Evolutionary conservation across 768 basidiomycete species (phyloP), one percentile per base, ranked within the genome.

Genomic region (Podaxis mareebaensis): DNA sequence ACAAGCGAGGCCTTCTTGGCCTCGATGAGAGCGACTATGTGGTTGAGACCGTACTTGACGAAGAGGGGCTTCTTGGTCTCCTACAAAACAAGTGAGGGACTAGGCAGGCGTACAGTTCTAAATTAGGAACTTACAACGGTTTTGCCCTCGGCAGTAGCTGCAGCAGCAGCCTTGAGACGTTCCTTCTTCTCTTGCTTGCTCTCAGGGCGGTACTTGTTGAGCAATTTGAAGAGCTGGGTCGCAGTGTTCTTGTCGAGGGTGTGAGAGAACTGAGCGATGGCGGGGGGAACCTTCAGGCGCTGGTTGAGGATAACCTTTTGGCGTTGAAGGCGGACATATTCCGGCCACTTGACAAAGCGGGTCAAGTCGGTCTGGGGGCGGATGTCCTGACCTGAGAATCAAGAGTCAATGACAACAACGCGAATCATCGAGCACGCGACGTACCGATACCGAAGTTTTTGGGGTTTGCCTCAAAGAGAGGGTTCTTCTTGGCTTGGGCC

Each of bases 201-300:
- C 84, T 96, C 95, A 8, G 93, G 93, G 66, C 92, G 89, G 80
- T 95, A 94, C 85, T 98, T 98, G 89, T 99, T 96, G 53, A 98
- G 78, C 65, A 99, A 88, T 80, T 96, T 96, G 89, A 98, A 99
- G 65, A 99, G 79, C 78, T 98, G 96, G 33, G 93, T 95, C 22
- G 96, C 96, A 56, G 96, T 98, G 86, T 98, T 99, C 87, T 97
- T 98, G 87, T 99, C 96, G 73, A 99, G 84, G 51, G 95, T 95
- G 82, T 92, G 86, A n/a, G 89, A 87, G 85, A 99, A 98, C 77
- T 99, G 96, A 53, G 95, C 93, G 71, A 99, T 96, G 69, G 96
- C 93, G 44, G 96, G 96, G 68, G 96, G 96, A 30, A 97, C 95
- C 86, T 99, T 99, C 70, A 99, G 84, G 71, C 96, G 93, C 81